Evolutionary conservation across 2,329 filamentous ascomycete species (phyloP).

Genomic region (Sporothrix luriei): DNA sequence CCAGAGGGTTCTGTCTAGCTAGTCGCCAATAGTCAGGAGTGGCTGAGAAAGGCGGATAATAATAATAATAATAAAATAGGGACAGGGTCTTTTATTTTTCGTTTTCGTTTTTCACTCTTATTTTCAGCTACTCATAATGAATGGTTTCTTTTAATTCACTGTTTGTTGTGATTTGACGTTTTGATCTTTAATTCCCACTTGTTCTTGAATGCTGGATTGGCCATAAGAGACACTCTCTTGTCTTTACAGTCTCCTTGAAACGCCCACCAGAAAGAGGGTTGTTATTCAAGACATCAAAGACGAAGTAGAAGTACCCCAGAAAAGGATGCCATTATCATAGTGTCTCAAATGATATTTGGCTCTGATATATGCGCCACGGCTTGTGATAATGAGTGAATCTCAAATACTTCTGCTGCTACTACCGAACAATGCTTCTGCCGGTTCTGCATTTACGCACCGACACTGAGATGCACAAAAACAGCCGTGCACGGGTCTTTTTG

Average conservation of each 20-base stretch:
- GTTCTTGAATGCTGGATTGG: no score
- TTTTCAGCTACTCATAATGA: neutral
- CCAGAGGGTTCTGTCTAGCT: no score
- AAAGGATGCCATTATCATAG: neutral
- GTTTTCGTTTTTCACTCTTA: neutral
- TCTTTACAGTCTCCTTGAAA: neutral
- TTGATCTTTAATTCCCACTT: neutral
- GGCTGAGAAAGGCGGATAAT: no score
- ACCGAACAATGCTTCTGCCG: neutral
- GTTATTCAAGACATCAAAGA: neutral
- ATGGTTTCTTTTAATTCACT: neutral
- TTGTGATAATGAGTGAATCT: neutral
- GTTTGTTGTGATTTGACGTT: conserved; percentile 16
- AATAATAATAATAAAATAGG: no score
- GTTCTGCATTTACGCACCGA: neutral
- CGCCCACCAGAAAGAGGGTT: neutral
- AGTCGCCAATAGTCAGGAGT: no score
- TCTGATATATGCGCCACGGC: neutral
- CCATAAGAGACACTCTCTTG: neutral
- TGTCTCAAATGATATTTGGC: neutral
- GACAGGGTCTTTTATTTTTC: neutral
- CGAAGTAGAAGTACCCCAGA: conserved; percentile 27
- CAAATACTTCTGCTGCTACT: neutral
- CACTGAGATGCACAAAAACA: neutral
- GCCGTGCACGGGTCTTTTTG: neutral